Evolutionary conservation across 371 early-diverging fungal genomes (phyloP).

Genomic region (Mortierella sp.): DNA sequence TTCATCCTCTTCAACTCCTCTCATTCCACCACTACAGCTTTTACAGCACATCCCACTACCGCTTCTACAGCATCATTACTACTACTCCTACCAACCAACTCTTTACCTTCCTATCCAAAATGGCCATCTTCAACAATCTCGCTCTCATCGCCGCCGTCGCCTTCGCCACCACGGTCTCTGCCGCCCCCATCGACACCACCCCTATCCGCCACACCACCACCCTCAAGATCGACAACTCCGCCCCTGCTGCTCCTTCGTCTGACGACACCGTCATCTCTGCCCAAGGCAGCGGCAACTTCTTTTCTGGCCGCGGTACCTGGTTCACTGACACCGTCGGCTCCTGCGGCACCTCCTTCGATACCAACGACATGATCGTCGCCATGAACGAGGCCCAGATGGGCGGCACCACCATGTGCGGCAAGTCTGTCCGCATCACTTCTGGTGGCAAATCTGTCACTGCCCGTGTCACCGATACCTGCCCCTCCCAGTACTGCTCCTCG

Average conservation of each 20-base stretch:
- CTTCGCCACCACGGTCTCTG: constrained; percentile 29
- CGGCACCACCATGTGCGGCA: constrained; percentile 35
- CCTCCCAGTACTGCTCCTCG: constrained; percentile 55
- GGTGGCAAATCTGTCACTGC: constrained; percentile 43
- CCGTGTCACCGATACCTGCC: constrained; percentile 40
- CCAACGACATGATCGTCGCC: constrained; percentile 47
- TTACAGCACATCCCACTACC: not conserved
- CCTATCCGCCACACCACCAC: constrained; percentile 32
- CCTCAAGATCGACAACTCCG: constrained; percentile 1
- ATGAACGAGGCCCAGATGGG: constrained; percentile 45
- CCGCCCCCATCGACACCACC: constrained; percentile 36
- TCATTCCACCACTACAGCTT: constrained; percentile 10
- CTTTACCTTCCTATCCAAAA: constrained; percentile 9
- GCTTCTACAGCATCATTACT: not conserved
- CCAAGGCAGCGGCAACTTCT: constrained; percentile 7
- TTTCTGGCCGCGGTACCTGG: constrained; percentile 38
- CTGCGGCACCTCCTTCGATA: constrained; percentile 34
- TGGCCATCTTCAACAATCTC: constrained; percentile 46
- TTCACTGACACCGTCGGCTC: constrained; percentile 36
- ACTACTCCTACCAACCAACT: not conserved
- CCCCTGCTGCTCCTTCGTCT: not conserved
- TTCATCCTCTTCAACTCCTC: not conserved
- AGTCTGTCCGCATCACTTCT: constrained; percentile 20
- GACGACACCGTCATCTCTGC: constrained; percentile 15
- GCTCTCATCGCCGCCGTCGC: constrained; percentile 43